phyloP scores from a whole-genome alignment of 2,329 filamentous ascomycete species.

The Podosphaera fusca region DNA sequence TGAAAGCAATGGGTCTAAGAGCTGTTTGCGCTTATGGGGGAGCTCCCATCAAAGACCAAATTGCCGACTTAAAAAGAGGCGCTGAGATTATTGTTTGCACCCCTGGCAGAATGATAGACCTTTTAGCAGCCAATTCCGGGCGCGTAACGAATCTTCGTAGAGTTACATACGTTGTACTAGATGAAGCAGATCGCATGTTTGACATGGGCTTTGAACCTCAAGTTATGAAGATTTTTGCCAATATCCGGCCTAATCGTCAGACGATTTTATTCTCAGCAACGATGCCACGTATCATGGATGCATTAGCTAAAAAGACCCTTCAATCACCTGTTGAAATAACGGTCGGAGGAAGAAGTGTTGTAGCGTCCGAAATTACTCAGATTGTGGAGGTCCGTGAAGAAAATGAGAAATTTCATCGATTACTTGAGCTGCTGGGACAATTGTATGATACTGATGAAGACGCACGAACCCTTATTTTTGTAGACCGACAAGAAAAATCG shows the following conservation, averaged over 20 bases:
- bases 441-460: constrained; percentile 76
- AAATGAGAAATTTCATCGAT: constrained; percentile 57
- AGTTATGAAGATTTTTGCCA: constrained; percentile 86
- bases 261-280: constrained; percentile 93
- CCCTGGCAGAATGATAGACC: constrained; percentile 84
- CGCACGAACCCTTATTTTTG: constrained; percentile 71
- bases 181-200: constrained; percentile 97
- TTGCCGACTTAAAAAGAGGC: constrained; percentile 84
- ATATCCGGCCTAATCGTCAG: constrained; percentile 77
- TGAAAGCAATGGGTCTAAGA: constrained; percentile 65
- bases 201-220: constrained; percentile 99
- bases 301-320: constrained; percentile 69
- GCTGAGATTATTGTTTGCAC: constrained; percentile 91
- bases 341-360: constrained; percentile 70
- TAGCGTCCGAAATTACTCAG: constrained; percentile 81
- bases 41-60: constrained; percentile 90
- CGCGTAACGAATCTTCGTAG: constrained; percentile 75
- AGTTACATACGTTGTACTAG: constrained; percentile 82
- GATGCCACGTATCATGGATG: constrained; percentile 82
- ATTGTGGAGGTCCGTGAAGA: constrained; percentile 74
- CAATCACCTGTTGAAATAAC: constrained; percentile 73
- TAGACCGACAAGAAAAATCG: constrained; percentile 76
- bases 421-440: constrained; percentile 70
- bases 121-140: constrained; percentile 81
- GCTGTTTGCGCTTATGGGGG: constrained; percentile 88